phyloP scores from a whole-genome alignment of 2,329 filamentous ascomycete species.

The Akanthomyces muscarius region DNA sequence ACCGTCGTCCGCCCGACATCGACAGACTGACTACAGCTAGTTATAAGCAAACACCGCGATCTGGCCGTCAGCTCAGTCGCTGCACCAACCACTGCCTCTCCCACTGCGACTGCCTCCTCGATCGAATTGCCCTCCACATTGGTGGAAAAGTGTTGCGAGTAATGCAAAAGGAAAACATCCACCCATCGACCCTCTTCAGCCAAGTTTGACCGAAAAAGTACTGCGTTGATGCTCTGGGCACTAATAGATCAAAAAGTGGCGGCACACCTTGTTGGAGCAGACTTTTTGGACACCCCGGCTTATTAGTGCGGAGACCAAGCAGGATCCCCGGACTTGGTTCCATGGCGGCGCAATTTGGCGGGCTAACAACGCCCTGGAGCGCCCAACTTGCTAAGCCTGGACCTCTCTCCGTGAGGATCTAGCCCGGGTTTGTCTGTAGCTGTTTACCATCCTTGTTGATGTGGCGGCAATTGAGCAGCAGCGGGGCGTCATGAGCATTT shows the following conservation, averaged over 20 bases:
- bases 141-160: background rate
- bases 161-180: constrained; percentile 4
- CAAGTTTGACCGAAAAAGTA: background rate
- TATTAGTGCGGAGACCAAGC: constrained; percentile 7
- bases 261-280: background rate
- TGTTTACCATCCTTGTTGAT: background rate
- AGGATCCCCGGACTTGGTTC: constrained; percentile 7
- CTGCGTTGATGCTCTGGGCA: background rate
- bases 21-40: background rate
- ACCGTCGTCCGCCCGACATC: background rate
- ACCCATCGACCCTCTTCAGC: background rate
- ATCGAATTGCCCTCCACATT: background rate
- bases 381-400: background rate
- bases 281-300: constrained; percentile 1
- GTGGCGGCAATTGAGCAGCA: background rate
- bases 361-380: background rate
- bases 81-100: background rate
- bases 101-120: background rate
- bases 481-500: constrained; percentile 8
- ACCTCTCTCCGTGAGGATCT: background rate
- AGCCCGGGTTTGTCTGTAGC: background rate
- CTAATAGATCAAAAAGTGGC: constrained; percentile 1
- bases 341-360: constrained; percentile 1
- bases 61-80: background rate
- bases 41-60: background rate